These are phyloP conservation scores for Populus hybrid DNA, from an alignment of 441 rosid genomes.

Conservation along the genomic window DNA sequence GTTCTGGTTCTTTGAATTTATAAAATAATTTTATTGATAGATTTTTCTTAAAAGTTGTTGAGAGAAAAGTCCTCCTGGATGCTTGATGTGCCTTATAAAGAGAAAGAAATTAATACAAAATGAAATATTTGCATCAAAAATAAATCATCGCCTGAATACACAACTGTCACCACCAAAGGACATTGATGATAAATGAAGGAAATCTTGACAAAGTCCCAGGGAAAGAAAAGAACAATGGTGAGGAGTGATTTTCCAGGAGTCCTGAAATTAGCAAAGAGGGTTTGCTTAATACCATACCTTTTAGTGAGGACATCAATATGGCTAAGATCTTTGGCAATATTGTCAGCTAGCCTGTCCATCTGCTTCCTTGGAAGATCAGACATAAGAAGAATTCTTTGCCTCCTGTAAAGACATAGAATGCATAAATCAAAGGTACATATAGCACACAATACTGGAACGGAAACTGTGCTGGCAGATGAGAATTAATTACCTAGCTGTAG, in stretches of 20 bases:
- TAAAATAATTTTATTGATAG: background rate
- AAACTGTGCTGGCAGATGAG: conserved; percentile 13
- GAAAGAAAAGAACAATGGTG: background rate
- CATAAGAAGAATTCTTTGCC: conserved; percentile 94
- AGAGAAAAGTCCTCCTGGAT: background rate
- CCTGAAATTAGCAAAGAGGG: background rate
- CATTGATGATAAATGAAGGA: background rate
- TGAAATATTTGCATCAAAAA: background rate
- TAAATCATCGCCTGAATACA: background rate
- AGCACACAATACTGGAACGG: background rate
- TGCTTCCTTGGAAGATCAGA: conserved; percentile 97
- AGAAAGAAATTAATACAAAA: conserved; percentile 4
- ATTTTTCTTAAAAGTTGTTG: background rate
- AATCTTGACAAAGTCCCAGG: background rate
- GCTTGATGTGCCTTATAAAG: background rate
- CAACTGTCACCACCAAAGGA: background rate
- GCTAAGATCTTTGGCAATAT: conserved; percentile 66
- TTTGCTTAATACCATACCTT: conserved; percentile 45
- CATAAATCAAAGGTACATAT: conserved; percentile 22
- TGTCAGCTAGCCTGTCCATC: conserved; percentile 83
- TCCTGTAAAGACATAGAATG: conserved; percentile 45
- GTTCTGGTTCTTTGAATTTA: conserved; percentile 1
- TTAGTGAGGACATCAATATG: conserved; percentile 90
- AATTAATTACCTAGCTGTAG: conserved; percentile 72
- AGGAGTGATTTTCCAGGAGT: background rate